phyloP scores from a whole-genome alignment of 495 filamentous ascomycete genomes.

The Penicillium cosmopolitanum region DNA sequence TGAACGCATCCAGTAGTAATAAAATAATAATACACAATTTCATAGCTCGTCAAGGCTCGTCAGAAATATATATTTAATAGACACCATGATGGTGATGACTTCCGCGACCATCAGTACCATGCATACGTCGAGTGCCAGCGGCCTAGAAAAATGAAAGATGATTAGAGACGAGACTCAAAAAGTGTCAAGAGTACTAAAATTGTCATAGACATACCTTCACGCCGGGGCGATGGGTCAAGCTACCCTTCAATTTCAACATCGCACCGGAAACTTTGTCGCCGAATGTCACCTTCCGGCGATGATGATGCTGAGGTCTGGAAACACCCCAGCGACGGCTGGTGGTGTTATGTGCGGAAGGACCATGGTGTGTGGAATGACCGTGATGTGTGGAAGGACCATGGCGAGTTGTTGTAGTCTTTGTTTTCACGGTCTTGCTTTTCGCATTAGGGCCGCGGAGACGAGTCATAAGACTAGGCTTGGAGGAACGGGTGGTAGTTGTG shows the following conservation, averaged over 20 bases:
- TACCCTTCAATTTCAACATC: conserved; percentile 66
- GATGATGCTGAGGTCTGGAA: conserved; percentile 52
- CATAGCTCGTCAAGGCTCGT: neutral
- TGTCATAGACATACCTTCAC: conserved; percentile 54
- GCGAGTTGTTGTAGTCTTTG: conserved; percentile 30
- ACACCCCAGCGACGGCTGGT: conserved; percentile 12
- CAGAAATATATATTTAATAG: conserved; percentile 15
- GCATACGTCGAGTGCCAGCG: conserved; percentile 71
- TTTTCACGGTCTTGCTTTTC: conserved; percentile 31
- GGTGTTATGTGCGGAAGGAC: neutral
- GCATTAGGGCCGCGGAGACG: conserved; percentile 34
- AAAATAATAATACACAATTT: neutral
- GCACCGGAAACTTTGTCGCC: conserved; percentile 74
- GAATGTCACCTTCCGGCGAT: conserved; percentile 57
- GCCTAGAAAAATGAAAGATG: conserved; percentile 46
- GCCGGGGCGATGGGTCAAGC: conserved; percentile 62
- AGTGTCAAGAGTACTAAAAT: neutral
- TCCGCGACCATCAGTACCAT: conserved; percentile 69
- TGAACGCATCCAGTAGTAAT: neutral
- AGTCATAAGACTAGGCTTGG: conserved; percentile 52
- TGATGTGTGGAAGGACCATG: conserved; percentile 8
- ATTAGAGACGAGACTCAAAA: neutral
- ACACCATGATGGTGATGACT: conserved; percentile 33
- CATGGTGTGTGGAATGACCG: neutral
- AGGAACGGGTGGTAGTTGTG: conserved; percentile 38